Evolutionary conservation across 129 eudicot genomes (phyloP).

Genomic region (Calendula officinalis): DNA sequence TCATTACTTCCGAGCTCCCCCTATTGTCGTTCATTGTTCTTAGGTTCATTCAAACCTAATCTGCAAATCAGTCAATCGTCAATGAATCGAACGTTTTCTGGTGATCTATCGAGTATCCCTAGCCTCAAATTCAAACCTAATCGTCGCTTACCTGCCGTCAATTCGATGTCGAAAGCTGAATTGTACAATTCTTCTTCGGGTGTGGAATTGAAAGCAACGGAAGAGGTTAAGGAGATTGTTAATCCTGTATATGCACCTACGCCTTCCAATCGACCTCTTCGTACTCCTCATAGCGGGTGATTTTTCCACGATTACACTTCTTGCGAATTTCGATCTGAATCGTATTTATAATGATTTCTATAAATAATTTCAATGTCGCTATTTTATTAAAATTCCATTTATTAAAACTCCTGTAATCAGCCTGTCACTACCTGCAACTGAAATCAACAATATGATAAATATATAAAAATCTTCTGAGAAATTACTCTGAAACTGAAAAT

Average conservation of each 20-base stretch:
- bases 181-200: constrained; percentile 13
- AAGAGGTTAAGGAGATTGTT: constrained; percentile 28
- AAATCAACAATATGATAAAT: no score
- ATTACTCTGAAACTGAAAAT: no score
- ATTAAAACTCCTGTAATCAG: no score
- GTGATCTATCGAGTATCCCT: background rate
- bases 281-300: constrained; percentile 98
- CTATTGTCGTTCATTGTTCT: constrained; percentile 5
- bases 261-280: constrained; percentile 64
- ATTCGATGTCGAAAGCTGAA: constrained; percentile 30
- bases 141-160: constrained; percentile 17
- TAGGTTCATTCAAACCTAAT: constrained; percentile 16
- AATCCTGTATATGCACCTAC: constrained; percentile 68
- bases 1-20: no score
- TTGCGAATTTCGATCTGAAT: background rate
- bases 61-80: constrained; percentile 6
- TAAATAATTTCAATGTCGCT: no score
- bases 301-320: background rate
- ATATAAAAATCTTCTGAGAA: no score
- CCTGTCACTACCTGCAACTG: no score
- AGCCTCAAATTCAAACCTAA: background rate
- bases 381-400: no score
- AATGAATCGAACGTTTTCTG: background rate
- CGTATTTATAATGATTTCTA: background rate
- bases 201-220: constrained; percentile 1